A percentile compares a stretch with the other conserved stretches of the same genome.
phyloP scores from a whole-genome alignment of 257 asterid species.

The Salvia splendens region DNA sequence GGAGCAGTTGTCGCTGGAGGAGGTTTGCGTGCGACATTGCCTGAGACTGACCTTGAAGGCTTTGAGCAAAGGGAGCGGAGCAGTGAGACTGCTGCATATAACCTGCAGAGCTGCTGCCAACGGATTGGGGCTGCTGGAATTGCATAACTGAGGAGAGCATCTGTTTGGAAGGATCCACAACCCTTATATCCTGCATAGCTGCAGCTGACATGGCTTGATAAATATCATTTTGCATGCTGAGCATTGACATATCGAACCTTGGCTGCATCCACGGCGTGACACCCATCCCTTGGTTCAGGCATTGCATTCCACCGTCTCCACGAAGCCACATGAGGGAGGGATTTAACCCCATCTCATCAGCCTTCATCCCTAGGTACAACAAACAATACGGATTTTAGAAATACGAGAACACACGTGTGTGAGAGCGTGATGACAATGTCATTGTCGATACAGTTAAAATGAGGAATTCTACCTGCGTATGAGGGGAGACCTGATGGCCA shows the following conservation, averaged over 20 bases:
- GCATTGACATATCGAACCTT: slow-evolving; percentile 47
- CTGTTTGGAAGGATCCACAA: slow-evolving; percentile 58
- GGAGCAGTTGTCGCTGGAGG: slow-evolving; percentile 54
- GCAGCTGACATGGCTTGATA: slow-evolving; percentile 79
- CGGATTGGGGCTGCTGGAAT: slow-evolving; percentile 51
- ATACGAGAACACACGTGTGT: too few species aligned
- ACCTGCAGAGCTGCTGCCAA: slow-evolving; percentile 29
- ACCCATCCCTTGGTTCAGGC: slow-evolving; percentile 68
- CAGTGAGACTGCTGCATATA: slow-evolving; percentile 43
- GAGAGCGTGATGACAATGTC: too few species aligned
- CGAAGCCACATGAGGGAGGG: slow-evolving; percentile 61
- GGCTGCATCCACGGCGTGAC: slow-evolving; percentile 70
- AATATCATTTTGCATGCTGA: slow-evolving; percentile 59
- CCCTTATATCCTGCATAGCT: slow-evolving; percentile 60
- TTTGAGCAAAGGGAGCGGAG: slow-evolving; percentile 43
- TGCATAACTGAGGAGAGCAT: slow-evolving; percentile 50
- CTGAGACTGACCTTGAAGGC: slow-evolving; percentile 40
- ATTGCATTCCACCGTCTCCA: slow-evolving; percentile 59
- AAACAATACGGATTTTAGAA: not conserved
- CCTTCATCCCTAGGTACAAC: slow-evolving; percentile 52
- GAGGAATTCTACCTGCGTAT: slow-evolving; percentile 44
- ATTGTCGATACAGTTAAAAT: too few species aligned
- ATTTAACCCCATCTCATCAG: slow-evolving; percentile 58
- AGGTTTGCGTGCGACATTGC: slow-evolving; percentile 41
- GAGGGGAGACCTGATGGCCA: slow-evolving; percentile 75